phyloP scores from a whole-genome alignment of 345 rosid genomes.

The Euphorbia lathyris region DNA sequence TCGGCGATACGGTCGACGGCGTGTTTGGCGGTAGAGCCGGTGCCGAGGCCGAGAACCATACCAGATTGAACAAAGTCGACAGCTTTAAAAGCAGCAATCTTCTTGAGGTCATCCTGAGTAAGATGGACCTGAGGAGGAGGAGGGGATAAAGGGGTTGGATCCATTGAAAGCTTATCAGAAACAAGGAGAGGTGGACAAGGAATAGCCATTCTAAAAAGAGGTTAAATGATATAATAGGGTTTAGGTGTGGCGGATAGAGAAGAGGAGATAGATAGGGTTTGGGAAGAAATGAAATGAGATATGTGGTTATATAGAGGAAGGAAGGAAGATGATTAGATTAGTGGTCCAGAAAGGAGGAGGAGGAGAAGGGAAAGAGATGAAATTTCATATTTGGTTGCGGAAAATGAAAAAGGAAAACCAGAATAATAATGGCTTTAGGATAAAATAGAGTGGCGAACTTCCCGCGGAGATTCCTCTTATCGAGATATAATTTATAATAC shows the following conservation, averaged over 20 bases:
- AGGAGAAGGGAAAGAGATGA: too few relatives aligned
- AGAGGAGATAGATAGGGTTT: not conserved
- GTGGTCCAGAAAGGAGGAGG: not conserved
- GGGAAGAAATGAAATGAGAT: not conserved
- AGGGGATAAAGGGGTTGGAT: slow-evolving; percentile 5
- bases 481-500: too few relatives aligned
- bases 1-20: slow-evolving; percentile 92
- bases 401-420: too few relatives aligned
- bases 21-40: slow-evolving; percentile 95
- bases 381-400: too few relatives aligned
- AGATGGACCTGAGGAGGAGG: slow-evolving; percentile 31
- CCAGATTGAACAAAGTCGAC: slow-evolving; percentile 91
- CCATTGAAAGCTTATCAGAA: slow-evolving; percentile 23
- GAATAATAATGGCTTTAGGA: too few relatives aligned
- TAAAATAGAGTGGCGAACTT: not conserved
- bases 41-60: slow-evolving; percentile 96
- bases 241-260: not conserved
- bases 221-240: not conserved
- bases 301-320: not conserved
- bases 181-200: slow-evolving; percentile 17
- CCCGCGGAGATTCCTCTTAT: too few relatives aligned
- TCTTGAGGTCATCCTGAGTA: slow-evolving; percentile 77
- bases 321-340: not conserved
- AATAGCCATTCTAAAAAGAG: slow-evolving; percentile 8
- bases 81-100: slow-evolving; percentile 82